These are phyloP conservation scores for Russula sp. DNA, from an alignment of 768 basidiomycete species.

Conservation along the genomic window DNA sequence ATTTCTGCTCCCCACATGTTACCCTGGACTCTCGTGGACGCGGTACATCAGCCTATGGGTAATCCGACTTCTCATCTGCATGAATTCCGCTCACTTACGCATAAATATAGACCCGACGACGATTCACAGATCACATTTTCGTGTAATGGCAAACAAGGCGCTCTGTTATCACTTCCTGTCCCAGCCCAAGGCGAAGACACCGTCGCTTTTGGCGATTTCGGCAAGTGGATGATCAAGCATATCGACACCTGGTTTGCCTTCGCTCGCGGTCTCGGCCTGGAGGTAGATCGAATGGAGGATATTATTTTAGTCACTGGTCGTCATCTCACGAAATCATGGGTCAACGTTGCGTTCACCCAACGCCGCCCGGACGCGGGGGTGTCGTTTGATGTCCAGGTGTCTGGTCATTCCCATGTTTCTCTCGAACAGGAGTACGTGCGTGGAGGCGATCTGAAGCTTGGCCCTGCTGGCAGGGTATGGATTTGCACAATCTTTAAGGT, in stretches of 20 bases:
- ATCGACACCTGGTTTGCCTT: not conserved
- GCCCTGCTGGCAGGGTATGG: not conserved
- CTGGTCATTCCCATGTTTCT: not conserved
- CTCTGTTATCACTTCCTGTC: not conserved
- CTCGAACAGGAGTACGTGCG: not conserved
- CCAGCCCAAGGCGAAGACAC: not conserved
- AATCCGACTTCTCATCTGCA: not conserved
- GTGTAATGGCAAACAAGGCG: not conserved
- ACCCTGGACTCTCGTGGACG: not conserved
- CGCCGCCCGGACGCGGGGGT: not conserved
- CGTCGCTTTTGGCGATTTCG: not conserved
- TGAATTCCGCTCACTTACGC: not conserved
- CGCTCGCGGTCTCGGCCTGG: not conserved
- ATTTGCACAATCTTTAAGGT: not conserved
- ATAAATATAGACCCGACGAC: not conserved
- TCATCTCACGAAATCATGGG: not conserved
- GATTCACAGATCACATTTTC: not conserved
- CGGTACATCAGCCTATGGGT: not conserved
- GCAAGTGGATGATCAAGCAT: slow-evolving; percentile 1
- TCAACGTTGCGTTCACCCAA: not conserved
- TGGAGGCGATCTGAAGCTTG: not conserved
- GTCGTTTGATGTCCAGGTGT: not conserved
- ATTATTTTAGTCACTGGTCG: not conserved
- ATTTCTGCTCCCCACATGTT: not conserved
- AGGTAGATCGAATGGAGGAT: not conserved